A percentile compares a stretch with the other conserved stretches of the same genome.
Evolutionary conservation across 2,329 filamentous ascomycete species (phyloP).

Genomic region (Cladophialophora exuberans): DNA sequence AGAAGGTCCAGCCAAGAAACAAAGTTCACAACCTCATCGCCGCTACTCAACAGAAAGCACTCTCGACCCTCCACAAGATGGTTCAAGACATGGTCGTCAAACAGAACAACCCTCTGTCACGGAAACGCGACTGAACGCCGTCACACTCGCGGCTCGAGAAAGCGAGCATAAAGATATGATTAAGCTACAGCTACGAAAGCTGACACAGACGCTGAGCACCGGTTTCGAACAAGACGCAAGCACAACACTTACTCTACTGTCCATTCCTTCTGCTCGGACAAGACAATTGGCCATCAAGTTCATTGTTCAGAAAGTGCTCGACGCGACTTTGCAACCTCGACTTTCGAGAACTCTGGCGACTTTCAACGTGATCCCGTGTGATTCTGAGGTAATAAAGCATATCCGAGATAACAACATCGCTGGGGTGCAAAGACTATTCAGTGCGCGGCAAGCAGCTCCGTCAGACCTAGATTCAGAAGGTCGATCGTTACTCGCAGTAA

Average conservation of each 20-base stretch:
- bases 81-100: no score
- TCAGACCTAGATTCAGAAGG: background rate
- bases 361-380: background rate
- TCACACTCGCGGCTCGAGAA: background rate
- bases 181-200: background rate
- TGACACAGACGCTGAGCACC: background rate
- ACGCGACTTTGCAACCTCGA: background rate
- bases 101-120: background rate
- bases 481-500: slow-evolving; percentile 1
- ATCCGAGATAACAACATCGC: background rate
- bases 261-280: background rate
- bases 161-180: background rate
- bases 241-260: background rate
- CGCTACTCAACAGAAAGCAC: no score
- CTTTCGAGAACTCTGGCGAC: background rate
- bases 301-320: background rate
- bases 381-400: background rate
- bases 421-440: background rate
- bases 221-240: background rate
- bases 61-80: no score
- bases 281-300: background rate
- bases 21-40: no score
- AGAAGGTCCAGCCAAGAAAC: no score
- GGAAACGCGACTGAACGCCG: background rate
- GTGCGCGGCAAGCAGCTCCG: background rate